Percentiles rank a stretch among this genome's conserved stretches.
Evolutionary conservation across 2,329 filamentous ascomycete genomes (phyloP).

Genomic region (Alternaria sp.): DNA sequence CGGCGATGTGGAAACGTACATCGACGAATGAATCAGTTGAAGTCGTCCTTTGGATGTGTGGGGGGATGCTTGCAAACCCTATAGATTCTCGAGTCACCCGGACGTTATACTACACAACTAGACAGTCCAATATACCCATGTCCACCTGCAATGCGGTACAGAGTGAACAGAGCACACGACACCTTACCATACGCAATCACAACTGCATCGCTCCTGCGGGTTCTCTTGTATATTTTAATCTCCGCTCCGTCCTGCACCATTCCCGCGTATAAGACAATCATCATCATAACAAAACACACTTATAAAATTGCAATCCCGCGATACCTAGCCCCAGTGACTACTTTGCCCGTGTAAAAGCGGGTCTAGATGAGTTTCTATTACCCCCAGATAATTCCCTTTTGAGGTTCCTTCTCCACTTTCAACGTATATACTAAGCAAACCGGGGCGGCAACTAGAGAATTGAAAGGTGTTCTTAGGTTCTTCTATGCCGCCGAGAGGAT

Average conservation of each 20-base stretch:
- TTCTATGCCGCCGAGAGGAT: neutral
- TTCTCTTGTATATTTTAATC: neutral
- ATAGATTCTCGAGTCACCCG: neutral
- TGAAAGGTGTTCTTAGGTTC: constrained; percentile 1
- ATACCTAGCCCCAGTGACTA: neutral
- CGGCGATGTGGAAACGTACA: neutral
- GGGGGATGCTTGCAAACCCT: too few species aligned
- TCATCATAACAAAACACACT: neutral
- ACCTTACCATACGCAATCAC: neutral
- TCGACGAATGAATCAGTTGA: neutral
- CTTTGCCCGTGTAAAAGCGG: neutral
- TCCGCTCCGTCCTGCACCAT: neutral
- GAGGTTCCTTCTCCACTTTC: neutral
- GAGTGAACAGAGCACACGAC: neutral
- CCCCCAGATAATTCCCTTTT: constrained; percentile 4
- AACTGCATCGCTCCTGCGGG: neutral
- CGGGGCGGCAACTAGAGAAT: neutral
- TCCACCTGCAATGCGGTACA: neutral
- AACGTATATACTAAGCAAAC: neutral
- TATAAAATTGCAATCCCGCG: neutral
- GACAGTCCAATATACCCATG: too few species aligned
- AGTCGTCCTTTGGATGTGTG: neutral
- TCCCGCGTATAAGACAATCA: too few species aligned
- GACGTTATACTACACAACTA: neutral
- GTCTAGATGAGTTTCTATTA: neutral